Evolutionary conservation across 108 stramenopile species (phyloP).

Genomic region (Cyclostephanos tholiformis): DNA sequence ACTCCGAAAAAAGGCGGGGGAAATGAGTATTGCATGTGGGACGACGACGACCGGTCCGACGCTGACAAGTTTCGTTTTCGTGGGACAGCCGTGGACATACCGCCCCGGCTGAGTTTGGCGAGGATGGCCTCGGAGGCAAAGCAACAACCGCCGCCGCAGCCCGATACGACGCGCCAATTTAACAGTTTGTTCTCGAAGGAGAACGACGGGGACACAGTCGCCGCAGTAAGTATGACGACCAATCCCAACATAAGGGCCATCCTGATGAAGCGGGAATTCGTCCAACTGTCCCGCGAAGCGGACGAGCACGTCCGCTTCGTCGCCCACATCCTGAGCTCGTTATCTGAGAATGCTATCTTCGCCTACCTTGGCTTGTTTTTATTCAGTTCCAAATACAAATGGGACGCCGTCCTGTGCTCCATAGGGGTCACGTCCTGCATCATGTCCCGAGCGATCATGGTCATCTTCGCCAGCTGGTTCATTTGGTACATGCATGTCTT

Average conservation of each 20-base stretch:
- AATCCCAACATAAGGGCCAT: constrained; percentile 42
- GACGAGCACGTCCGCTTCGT: constrained; percentile 84
- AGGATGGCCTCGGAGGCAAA: constrained; percentile 3
- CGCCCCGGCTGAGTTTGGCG: constrained; percentile 13
- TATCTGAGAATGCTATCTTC: constrained; percentile 87
- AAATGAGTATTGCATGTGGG: constrained; percentile 40
- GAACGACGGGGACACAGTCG: constrained; percentile 15
- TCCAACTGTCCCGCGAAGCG: constrained; percentile 53
- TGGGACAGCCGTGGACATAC: constrained; percentile 44
- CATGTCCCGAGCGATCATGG: constrained; percentile 75
- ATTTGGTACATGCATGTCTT: constrained; percentile 60
- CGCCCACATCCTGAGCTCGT: constrained; percentile 67
- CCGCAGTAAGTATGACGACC: constrained; percentile 22
- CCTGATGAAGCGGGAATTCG: constrained; percentile 39
- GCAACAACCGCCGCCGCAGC: background rate
- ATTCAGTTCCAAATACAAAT: constrained; percentile 73
- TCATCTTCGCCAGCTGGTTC: constrained; percentile 53
- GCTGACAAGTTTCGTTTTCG: constrained; percentile 27
- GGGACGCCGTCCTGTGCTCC: constrained; percentile 63
- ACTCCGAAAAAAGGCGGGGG: background rate
- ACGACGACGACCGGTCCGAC: constrained; percentile 32
- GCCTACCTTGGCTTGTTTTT: constrained; percentile 88
- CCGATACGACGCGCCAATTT: background rate
- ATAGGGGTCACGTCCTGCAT: constrained; percentile 69
- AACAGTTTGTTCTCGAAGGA: constrained; percentile 7